Base-by-base conservation (phyloP, 257 asterid genomes). In the Solanum commersonii region DNA sequence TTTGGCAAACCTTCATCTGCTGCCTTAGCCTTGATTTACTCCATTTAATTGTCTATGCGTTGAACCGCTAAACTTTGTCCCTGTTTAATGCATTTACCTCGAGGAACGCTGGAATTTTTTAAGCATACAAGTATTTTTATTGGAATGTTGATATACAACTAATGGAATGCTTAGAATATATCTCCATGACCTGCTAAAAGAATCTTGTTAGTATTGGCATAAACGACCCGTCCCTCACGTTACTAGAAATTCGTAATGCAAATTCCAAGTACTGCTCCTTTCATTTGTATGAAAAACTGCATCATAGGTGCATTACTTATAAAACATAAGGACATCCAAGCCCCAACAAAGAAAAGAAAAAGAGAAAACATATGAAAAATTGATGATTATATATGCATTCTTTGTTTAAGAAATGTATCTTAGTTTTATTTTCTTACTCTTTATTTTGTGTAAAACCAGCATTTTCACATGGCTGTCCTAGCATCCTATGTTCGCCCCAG, bases 381-480 rank as follows among this genome's bases (percentile, higher is more conserved):
- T n/a, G 37, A 8, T 78, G 37, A 77, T 13, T n/a, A n/a, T 13
- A 38, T 40, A 14, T 78, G n/a, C 18, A 4, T 25, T 44, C 38
- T 79, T 79, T 5, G 22, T 27, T 42, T 65, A 52, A 52, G 63
- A 52, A 52, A 52, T 52, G 23, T 18, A 16, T 16, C 60, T 1
- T 52, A 9, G 23, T 27, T 84, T 12, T 11, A 2, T 18, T 34
- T 37, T n/a, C 20, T 14, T 18, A 52, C 5, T 35, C 18, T 84
- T 27, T 84, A 33, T 76, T 13, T 34, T 25, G 87, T 65, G 81
- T 46, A 2, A 42, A 82, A 56, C 71, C 98, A 95, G 98, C 94
- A 94, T 89, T 96, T 96, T 87, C 92, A 95, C 92, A 90, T 96
- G 98, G 93, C 98, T 12, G 76, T 96, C 81, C 87, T 96, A 89